Evolutionary conservation across 177 flowering plant species (phyloP).

Genomic region (Vitis hybrid): DNA sequence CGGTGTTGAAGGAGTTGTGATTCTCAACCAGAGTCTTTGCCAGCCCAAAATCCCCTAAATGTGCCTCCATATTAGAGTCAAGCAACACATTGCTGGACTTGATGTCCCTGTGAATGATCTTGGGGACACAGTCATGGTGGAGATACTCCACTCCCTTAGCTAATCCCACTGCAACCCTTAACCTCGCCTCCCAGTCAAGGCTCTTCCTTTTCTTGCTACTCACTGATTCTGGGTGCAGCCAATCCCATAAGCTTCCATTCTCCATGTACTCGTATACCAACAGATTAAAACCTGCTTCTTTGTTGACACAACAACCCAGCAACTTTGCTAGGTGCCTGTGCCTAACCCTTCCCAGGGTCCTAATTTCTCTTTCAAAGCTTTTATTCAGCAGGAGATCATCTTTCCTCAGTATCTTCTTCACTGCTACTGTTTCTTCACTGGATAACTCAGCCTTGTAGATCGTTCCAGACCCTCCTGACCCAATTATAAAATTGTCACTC

Average conservation of each 20-base stretch:
- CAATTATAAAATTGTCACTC: conserved; percentile 66
- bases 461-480: conserved; percentile 91
- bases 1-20: conserved; percentile 48
- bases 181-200: conserved; percentile 73
- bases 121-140: conserved; percentile 92
- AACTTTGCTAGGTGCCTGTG: conserved; percentile 92
- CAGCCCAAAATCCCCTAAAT: conserved; percentile 93
- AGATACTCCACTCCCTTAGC: conserved; percentile 90
- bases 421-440: conserved; percentile 71
- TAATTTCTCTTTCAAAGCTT: conserved; percentile 84
- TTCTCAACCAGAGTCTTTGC: conserved; percentile 61
- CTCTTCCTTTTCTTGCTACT: conserved; percentile 45
- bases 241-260: conserved; percentile 95
- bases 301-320: conserved; percentile 68
- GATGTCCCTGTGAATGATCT: conserved; percentile 86
- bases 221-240: conserved; percentile 54
- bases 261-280: conserved; percentile 94
- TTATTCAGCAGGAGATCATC: conserved; percentile 61
- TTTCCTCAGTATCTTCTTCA: conserved; percentile 69
- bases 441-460: conserved; percentile 73
- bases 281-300: conserved; percentile 48
- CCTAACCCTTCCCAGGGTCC: conserved; percentile 83
- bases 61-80: conserved; percentile 88
- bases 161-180: conserved; percentile 77
- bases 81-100: conserved; percentile 86